Conservation (phyloP, 441 rosid genomes). For the Adansonia grandidieri region DNA sequence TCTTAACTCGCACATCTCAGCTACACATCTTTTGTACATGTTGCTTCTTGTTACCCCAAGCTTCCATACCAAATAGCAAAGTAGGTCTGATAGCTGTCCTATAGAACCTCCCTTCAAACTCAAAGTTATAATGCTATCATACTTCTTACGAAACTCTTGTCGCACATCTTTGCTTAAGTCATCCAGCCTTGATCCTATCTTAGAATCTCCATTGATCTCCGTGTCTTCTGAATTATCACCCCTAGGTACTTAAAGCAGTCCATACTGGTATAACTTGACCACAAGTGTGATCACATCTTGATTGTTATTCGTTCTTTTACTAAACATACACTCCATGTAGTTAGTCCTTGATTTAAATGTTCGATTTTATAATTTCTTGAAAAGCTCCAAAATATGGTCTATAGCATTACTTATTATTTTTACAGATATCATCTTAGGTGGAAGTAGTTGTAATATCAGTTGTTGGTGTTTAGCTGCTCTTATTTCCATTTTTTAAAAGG, state of each 20-base stretch:
- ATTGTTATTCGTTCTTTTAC: background rate
- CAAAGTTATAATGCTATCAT: background rate
- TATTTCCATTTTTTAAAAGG: background rate
- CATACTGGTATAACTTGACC: background rate
- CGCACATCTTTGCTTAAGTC: background rate
- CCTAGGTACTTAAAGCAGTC: background rate
- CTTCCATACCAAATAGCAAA: background rate
- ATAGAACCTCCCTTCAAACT: background rate
- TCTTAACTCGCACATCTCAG: background rate
- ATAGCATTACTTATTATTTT: conserved; percentile 11
- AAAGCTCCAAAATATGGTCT: background rate
- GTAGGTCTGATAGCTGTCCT: background rate
- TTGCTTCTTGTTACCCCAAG: background rate
- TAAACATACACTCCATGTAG: background rate
- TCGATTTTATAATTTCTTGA: background rate
- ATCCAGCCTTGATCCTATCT: background rate
- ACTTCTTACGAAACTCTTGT: background rate
- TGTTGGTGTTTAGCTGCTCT: background rate
- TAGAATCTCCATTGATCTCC: background rate
- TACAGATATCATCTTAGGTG: conserved; percentile 3
- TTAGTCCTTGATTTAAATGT: background rate
- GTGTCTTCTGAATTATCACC: background rate
- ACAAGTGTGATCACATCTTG: background rate
- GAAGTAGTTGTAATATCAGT: background rate
- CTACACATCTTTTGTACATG: background rate